These are phyloP conservation scores for Sporothrix variecibatus DNA, from an alignment of 2,329 filamentous ascomycete species.

Conservation along the genomic window DNA sequence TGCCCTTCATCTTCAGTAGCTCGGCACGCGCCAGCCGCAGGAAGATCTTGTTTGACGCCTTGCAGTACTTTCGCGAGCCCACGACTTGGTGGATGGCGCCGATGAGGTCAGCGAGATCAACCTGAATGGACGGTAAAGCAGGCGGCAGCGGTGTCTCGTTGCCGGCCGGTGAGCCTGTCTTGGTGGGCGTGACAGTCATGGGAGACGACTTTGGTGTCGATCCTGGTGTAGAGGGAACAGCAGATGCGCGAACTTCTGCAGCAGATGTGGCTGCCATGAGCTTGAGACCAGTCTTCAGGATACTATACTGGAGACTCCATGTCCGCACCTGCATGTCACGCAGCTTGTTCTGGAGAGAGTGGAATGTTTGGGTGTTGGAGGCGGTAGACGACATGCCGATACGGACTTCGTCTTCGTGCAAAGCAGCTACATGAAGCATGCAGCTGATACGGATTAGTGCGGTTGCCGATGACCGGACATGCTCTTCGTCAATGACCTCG, in stretches of 20 bases:
- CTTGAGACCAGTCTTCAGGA: slow-evolving; percentile 72
- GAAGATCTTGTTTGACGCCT: slow-evolving; percentile 81
- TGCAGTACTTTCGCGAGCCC: slow-evolving; percentile 83
- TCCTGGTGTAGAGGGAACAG: neutral
- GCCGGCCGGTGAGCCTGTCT: neutral
- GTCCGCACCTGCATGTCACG: slow-evolving; percentile 84
- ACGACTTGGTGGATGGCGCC: slow-evolving; percentile 80
- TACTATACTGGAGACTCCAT: slow-evolving; percentile 83
- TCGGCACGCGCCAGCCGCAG: slow-evolving; percentile 87
- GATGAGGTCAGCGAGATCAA: slow-evolving; percentile 76
- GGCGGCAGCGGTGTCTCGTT: neutral
- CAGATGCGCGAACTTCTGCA: neutral
- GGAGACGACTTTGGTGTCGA: neutral
- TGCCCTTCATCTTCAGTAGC: slow-evolving; percentile 71
- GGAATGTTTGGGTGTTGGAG: slow-evolving; percentile 57
- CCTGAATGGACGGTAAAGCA: slow-evolving; percentile 52
- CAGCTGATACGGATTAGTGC: slow-evolving; percentile 71
- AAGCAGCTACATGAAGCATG: slow-evolving; percentile 74
- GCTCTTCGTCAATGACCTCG: slow-evolving; percentile 80
- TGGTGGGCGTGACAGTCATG: neutral
- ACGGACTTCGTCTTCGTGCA: slow-evolving; percentile 84
- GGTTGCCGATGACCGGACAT: slow-evolving; percentile 71
- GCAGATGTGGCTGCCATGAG: neutral
- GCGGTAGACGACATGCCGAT: slow-evolving; percentile 63
- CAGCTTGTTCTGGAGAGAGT: slow-evolving; percentile 66